A percentile compares a stretch with the other conserved stretches of the same genome.
These are phyloP conservation scores for Tetrahymena malaccensis DNA, from an alignment of 73 alveolate species.

Conservation along the genomic window DNA sequence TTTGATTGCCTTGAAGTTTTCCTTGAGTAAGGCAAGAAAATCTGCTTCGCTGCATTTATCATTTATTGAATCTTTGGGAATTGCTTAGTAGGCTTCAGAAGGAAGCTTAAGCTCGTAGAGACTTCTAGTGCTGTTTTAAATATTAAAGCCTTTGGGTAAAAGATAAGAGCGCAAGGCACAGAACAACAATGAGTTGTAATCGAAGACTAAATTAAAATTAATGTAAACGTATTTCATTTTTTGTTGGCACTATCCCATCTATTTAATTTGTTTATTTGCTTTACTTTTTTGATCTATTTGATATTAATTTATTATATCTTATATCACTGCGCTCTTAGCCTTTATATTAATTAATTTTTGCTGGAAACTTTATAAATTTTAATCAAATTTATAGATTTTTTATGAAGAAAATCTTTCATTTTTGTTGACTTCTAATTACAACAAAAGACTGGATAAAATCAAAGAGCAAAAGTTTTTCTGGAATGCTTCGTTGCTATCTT, in stretches of 20 bases:
- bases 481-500: background rate
- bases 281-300: background rate
- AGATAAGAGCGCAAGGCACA: background rate
- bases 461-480: background rate
- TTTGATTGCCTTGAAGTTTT: background rate
- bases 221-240: background rate
- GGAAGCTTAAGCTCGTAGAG: background rate
- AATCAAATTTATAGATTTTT: background rate
- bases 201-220: background rate
- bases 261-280: background rate
- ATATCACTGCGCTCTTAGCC: background rate
- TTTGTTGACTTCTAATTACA: background rate
- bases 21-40: background rate
- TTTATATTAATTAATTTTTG: background rate
- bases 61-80: background rate
- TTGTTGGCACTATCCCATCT: background rate
- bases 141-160: background rate
- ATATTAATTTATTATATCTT: background rate
- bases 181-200: background rate
- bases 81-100: background rate
- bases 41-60: background rate
- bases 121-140: background rate
- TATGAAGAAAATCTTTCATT: background rate
- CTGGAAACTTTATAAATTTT: too few relatives aligned
- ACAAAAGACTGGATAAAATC: background rate